phyloP scores from a whole-genome alignment of 176 grass and related monocot species.

The sorghum (Sorghum bicolor) region Sorghum_bicolor_NCBIv3 NC_012879.2:4673501-4674000 shows the following conservation, averaged over 20 bases:
- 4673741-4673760: neutral
- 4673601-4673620: neutral
- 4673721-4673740: slow-evolving; percentile 70
- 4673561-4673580: slow-evolving; percentile 77
- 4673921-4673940: slow-evolving; percentile 74
- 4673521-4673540: slow-evolving; percentile 83
- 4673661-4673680: slow-evolving; percentile 44
- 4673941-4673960: slow-evolving; percentile 96
- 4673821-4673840: slow-evolving; percentile 69
- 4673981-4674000: slow-evolving; percentile 82
- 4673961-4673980: slow-evolving; percentile 83
- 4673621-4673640: neutral
- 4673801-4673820: slow-evolving; percentile 45
- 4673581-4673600: slow-evolving; percentile 52
- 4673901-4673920: slow-evolving; percentile 19
- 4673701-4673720: slow-evolving; percentile 93
- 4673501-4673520: slow-evolving; percentile 67
- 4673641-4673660: neutral
- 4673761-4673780: neutral
- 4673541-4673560: slow-evolving; percentile 70
- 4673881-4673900: slow-evolving; percentile 63
- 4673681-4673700: slow-evolving; percentile 75
- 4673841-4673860: slow-evolving; percentile 88
- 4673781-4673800: slow-evolving; percentile 15
- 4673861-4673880: slow-evolving; percentile 87